Evolutionary conservation across 1,284 basidiomycete genomes (phyloP), one percentile per base, ranked within the genome.

Genomic region (Papiliotrema laurentii): DNA sequence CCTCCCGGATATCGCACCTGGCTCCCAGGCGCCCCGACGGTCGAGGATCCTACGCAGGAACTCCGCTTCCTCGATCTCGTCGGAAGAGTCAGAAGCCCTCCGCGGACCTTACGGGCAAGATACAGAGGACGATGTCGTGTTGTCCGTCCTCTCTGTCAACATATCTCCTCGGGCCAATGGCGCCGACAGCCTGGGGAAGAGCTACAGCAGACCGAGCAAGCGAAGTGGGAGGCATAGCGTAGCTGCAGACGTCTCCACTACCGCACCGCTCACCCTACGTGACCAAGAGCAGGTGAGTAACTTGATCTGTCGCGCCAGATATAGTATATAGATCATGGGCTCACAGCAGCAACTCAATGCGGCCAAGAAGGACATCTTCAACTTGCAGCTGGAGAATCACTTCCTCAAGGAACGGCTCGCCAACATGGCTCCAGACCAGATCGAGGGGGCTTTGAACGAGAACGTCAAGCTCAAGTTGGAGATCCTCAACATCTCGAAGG

Each of bases 321-420:
- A 27, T 9, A 19, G 25, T 33, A 16, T 24, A 28, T 24, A 45
- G n/a, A 28, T 11, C 30, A 16, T 31, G 30, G 10, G 28, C 44
- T 36, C 31, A 16, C 2, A 35, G 11, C 61, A 94, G 90, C 87
- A 92, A 69, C 89, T 94, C 65, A 89, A 96, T 74, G 84, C 84
- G 55, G 80, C 92, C 60, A 93, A 93, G 77, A 93, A 92, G 71
- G 90, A 96, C 71, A 91, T 93, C 76, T 94, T 94, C 74, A 87
- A 86, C 63, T 84, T 96, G 66, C 93, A 96, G 69, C 81, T 94
- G 47, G 88, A 90, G 57, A 88, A 94, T 5, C 89, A 92, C 69
- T 93, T 94, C 68, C 81, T 93, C 43, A 89, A 94, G 68, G 89
- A 94, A 64, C 85, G 89, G 26, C 80, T 96, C 14, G 65, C 69